Evolutionary conservation across 495 filamentous ascomycete species (phyloP).

Genomic region (Neurospora sublineolata): DNA sequence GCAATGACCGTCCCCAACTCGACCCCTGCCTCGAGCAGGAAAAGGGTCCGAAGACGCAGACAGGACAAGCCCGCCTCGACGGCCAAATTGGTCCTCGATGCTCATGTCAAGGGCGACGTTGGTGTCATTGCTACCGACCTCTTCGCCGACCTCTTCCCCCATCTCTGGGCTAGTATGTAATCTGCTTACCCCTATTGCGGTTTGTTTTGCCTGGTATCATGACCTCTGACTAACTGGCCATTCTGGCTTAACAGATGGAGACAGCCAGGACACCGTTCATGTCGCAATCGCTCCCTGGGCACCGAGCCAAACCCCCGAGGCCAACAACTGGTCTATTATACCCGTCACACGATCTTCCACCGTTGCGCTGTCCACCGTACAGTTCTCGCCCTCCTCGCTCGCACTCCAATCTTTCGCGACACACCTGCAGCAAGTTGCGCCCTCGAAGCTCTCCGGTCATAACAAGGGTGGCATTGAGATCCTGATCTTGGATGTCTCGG

Average conservation of each 20-base stretch:
- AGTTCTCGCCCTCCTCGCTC: conserved; percentile 70
- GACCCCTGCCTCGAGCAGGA: conserved; percentile 10
- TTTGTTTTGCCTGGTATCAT: background rate
- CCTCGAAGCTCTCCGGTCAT: conserved; percentile 51
- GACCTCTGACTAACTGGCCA: conserved; percentile 12
- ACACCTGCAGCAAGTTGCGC: conserved; percentile 45
- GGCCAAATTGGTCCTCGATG: conserved; percentile 58
- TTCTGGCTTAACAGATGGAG: conserved; percentile 6
- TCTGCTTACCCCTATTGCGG: background rate
- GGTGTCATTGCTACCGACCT: conserved; percentile 82
- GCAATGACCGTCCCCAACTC: background rate
- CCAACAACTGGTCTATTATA: conserved; percentile 70
- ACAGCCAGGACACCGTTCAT: conserved; percentile 37
- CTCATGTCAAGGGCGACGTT: conserved; percentile 76
- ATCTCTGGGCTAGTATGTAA: conserved; percentile 29
- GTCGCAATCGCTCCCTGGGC: conserved; percentile 76
- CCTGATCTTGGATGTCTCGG: conserved; percentile 65
- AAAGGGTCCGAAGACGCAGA: conserved; percentile 39
- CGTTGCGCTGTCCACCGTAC: conserved; percentile 60
- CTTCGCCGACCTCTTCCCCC: conserved; percentile 68
- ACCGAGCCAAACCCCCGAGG: conserved; percentile 51
- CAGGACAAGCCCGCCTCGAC: conserved; percentile 44
- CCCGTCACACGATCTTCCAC: conserved; percentile 54
- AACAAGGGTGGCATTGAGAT: conserved; percentile 62
- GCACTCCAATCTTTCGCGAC: conserved; percentile 67